Conservation (phyloP, 495 filamentous ascomycete species). For the Penicillium pancosmium region DNA sequence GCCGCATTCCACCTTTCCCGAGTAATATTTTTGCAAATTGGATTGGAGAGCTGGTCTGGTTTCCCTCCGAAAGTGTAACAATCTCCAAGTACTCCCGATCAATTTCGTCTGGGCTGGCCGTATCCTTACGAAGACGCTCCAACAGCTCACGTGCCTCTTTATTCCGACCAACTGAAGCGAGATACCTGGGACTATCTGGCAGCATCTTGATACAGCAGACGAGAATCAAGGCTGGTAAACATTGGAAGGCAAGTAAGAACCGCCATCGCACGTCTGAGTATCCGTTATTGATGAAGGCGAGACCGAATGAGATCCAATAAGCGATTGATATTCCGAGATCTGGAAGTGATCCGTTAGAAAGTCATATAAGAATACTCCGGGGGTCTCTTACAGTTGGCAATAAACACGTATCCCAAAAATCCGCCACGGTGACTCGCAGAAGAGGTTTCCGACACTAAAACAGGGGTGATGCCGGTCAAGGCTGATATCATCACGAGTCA, state of each 20-base stretch:
- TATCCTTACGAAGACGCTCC: conserved; percentile 24
- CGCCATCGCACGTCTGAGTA: conserved; percentile 56
- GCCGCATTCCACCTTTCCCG: conserved; percentile 31
- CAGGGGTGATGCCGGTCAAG: conserved; percentile 54
- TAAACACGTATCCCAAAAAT: conserved; percentile 55
- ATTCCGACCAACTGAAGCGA: conserved; percentile 39
- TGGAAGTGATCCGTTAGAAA: conserved; percentile 12
- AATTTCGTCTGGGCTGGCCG: conserved; percentile 30
- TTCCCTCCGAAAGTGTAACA: conserved; percentile 32
- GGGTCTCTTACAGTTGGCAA: conserved; percentile 44
- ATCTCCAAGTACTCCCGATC: conserved; percentile 46
- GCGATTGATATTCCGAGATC: conserved; percentile 62
- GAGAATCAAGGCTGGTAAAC: conserved; percentile 56
- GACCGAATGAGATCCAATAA: conserved; percentile 64
- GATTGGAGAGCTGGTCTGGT: conserved; percentile 34
- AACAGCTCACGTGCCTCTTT: conserved; percentile 44
- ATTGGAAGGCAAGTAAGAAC: conserved; percentile 57
- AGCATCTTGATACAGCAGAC: conserved; percentile 50
- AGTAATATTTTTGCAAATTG: conserved; percentile 42
- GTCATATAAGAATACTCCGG: no score
- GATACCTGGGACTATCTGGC: conserved; percentile 51
- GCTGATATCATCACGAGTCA: conserved; percentile 24
- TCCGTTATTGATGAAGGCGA: conserved; percentile 54
- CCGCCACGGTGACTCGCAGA: conserved; percentile 49
- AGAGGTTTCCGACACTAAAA: conserved; percentile 54